Percentiles rank a stretch among this genome's conserved stretches.
Evolutionary conservation across 208 protist genomes (phyloP).

Genomic region (Leishmania amazonensis): DNA sequence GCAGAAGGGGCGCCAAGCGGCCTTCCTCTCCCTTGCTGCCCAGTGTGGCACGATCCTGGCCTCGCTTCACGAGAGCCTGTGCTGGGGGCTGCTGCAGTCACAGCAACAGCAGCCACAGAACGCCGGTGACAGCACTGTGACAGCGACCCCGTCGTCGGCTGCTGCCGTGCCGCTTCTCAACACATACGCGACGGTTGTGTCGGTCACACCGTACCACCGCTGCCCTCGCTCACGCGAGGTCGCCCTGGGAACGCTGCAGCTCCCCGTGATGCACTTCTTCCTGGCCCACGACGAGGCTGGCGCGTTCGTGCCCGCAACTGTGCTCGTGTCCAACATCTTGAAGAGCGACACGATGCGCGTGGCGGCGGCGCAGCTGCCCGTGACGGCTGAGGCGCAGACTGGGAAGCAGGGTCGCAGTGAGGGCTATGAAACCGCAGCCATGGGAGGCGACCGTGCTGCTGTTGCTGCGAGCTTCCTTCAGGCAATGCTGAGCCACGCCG

Average conservation of each 20-base stretch:
- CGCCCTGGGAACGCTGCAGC: conserved; percentile 45
- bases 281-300: conserved; percentile 19
- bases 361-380: conserved; percentile 21
- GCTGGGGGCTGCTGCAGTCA: conserved; percentile 39
- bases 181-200: conserved; percentile 45
- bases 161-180: conserved; percentile 30
- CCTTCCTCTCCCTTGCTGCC: conserved; percentile 70
- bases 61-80: conserved; percentile 59
- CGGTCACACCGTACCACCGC: conserved; percentile 73
- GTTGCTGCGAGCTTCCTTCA: conserved; percentile 20
- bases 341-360: conserved; percentile 37
- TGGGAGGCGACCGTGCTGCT: neutral
- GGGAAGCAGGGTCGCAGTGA: neutral
- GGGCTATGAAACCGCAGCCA: neutral
- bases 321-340: conserved; percentile 32
- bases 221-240: conserved; percentile 50
- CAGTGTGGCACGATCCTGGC: conserved; percentile 60
- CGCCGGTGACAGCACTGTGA: neutral
- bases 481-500: conserved; percentile 59
- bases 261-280: conserved; percentile 48
- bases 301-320: conserved; percentile 33
- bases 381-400: neutral
- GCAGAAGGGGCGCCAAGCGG: conserved; percentile 47
- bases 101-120: neutral
- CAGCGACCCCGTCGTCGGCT: neutral